Evolutionary conservation across 768 basidiomycete species (phyloP).

Genomic region (Cystoderma amianthinum): DNA sequence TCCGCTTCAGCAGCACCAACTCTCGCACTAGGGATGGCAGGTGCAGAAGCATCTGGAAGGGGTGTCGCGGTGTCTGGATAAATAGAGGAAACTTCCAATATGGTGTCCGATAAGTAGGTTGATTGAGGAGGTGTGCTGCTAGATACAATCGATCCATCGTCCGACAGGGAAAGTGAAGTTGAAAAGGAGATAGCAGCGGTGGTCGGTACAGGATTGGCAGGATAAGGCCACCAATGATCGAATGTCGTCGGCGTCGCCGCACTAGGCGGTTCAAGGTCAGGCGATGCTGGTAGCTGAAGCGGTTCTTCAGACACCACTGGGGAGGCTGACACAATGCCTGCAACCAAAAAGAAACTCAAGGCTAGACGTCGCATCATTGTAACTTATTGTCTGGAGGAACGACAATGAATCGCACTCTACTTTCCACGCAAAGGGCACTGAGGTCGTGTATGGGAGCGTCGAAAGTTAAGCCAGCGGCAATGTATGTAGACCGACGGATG

Average conservation of each 20-base stretch:
- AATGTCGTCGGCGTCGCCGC: background rate
- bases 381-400: conserved; percentile 35
- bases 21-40: background rate
- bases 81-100: no score
- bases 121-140: no score
- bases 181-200: background rate
- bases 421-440: conserved; percentile 57
- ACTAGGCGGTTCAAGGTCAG: no score
- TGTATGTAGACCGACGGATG: conserved; percentile 70
- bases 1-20: background rate
- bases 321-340: no score
- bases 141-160: no score
- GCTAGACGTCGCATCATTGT: background rate
- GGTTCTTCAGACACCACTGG: no score
- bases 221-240: background rate
- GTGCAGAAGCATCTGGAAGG: background rate
- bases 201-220: background rate
- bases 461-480: conserved; percentile 68
- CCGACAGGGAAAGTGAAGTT: no score
- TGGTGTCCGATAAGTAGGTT: no score
- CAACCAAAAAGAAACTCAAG: background rate
- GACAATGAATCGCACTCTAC: conserved; percentile 39
- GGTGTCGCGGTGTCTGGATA: no score
- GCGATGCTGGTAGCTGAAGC: background rate
- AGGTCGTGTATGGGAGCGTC: conserved; percentile 57